These are phyloP conservation scores for Willaertia magna DNA, from an alignment of 208 protist genomes.

Conservation along the genomic window DNA sequence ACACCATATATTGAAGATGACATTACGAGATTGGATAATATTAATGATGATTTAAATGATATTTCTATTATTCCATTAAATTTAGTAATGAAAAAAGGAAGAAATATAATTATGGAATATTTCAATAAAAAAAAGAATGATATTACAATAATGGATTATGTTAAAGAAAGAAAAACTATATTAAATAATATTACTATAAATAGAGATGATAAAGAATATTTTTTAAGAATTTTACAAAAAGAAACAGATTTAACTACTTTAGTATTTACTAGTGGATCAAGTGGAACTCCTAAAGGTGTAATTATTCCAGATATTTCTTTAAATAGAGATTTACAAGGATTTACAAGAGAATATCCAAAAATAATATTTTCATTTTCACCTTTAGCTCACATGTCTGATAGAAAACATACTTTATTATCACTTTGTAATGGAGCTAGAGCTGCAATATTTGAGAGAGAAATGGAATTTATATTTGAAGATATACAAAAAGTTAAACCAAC, in stretches of 20 bases:
- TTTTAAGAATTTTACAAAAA: neutral
- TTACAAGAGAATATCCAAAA: neutral
- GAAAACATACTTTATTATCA: neutral
- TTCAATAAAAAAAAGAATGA: neutral
- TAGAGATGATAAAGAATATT: neutral
- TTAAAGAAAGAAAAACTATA: neutral
- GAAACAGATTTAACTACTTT: neutral
- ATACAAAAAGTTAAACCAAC: neutral
- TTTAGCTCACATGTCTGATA: neutral
- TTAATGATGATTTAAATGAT: neutral
- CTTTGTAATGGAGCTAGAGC: neutral
- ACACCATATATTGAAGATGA: too few relatives aligned
- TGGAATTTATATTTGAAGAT: neutral
- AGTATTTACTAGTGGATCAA: neutral
- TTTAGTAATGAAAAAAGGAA: neutral
- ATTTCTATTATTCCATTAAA: neutral
- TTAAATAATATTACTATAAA: neutral
- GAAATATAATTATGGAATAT: neutral
- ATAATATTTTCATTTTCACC: neutral
- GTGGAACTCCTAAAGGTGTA: neutral
- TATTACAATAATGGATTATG: neutral
- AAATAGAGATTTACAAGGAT: neutral
- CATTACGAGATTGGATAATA: neutral
- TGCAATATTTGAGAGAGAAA: neutral
- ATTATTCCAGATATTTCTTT: neutral